These are phyloP conservation scores for Chaetomium olivaceum DNA, from an alignment of 2,329 filamentous ascomycete species.

Conservation along the genomic window DNA sequence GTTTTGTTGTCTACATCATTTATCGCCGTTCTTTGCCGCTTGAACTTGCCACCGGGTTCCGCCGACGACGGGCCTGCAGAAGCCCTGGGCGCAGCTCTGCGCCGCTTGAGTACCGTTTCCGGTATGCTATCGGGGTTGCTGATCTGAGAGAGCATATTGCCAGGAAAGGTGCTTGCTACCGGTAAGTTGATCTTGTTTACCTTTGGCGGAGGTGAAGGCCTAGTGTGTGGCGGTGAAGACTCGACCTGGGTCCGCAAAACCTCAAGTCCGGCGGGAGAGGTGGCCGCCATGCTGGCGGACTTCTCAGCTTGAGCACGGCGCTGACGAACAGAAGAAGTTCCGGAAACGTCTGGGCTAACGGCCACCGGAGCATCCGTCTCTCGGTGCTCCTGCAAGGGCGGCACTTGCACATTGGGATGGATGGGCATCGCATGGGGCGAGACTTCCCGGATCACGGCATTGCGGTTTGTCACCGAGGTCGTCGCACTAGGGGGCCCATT, in stretches of 20 bases:
- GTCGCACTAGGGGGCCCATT: neutral
- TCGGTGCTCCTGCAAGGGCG: neutral
- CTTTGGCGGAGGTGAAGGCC: neutral
- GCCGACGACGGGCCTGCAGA: neutral
- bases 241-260: conserved; percentile 5
- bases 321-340: neutral
- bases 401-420: neutral
- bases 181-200: neutral
- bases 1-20: neutral
- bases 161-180: neutral
- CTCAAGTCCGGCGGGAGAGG: neutral
- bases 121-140: conserved; percentile 25
- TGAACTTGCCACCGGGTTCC: conserved; percentile 9
- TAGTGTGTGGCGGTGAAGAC: conserved; percentile 8
- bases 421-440: neutral
- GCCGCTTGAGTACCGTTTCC: conserved; percentile 14
- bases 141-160: conserved; percentile 4
- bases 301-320: neutral
- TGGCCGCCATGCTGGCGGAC: neutral
- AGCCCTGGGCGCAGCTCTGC: neutral
- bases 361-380: too few relatives aligned
- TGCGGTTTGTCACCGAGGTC: neutral
- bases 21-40: neutral
- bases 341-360: neutral
- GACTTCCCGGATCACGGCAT: neutral